These are phyloP conservation scores for Pestalotiopsis fici DNA, from an alignment of 2,329 filamentous ascomycete species.

Conservation along the genomic window DNA sequence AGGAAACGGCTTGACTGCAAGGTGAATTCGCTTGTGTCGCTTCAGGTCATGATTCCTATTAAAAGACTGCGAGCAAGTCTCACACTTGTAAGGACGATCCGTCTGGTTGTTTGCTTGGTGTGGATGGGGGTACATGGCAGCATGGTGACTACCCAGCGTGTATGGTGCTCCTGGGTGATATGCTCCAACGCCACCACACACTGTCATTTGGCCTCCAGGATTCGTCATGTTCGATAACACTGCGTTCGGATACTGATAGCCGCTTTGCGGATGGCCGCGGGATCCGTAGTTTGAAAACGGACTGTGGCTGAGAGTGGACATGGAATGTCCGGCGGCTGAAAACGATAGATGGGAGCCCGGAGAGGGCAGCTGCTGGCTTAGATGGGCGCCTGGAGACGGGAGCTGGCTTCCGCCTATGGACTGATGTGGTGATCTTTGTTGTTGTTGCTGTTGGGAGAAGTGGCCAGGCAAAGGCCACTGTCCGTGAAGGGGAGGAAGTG, in stretches of 20 bases:
- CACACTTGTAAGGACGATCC: slow-evolving; percentile 92
- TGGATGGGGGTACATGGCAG: slow-evolving; percentile 56
- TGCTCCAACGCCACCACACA: slow-evolving; percentile 64
- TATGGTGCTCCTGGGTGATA: slow-evolving; percentile 51
- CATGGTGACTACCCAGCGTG: slow-evolving; percentile 51
- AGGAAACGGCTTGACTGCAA: slow-evolving; percentile 94
- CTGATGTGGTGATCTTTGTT: slow-evolving; percentile 19
- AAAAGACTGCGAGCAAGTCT: slow-evolving; percentile 89
- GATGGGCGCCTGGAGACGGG: too few relatives aligned
- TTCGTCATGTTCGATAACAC: slow-evolving; percentile 80
- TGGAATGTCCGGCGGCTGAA: too few relatives aligned
- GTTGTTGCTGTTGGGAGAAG: slow-evolving; percentile 56
- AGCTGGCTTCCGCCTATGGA: too few relatives aligned
- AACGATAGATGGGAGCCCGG: too few relatives aligned
- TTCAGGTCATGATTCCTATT: slow-evolving; percentile 97
- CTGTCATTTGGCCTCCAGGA: slow-evolving; percentile 69
- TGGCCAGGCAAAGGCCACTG: slow-evolving; percentile 62
- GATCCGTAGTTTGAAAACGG: too few relatives aligned
- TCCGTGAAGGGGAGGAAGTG: slow-evolving; percentile 59
- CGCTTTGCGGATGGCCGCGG: slow-evolving; percentile 40
- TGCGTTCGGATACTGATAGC: slow-evolving; percentile 62
- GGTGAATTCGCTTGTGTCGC: slow-evolving; percentile 90
- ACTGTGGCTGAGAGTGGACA: too few relatives aligned
- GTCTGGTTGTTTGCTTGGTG: slow-evolving; percentile 51
- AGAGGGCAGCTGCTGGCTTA: too few relatives aligned